phyloP scores from a whole-genome alignment of 2,329 filamentous ascomycete species.

The Xylaria sp. region DNA sequence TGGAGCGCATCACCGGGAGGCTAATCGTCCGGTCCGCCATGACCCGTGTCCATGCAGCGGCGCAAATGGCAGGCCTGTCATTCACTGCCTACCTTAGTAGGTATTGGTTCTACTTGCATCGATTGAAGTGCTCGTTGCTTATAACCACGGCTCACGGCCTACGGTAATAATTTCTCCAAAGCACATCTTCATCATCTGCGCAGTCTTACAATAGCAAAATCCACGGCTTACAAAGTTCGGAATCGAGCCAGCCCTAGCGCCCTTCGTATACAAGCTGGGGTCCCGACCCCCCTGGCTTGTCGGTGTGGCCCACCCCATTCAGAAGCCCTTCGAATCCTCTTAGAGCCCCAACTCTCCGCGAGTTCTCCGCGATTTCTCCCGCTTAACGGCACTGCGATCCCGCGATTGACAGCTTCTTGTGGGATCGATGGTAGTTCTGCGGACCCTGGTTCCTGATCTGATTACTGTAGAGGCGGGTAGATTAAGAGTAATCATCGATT shows the following conservation, averaged over 20 bases:
- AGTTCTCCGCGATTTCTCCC: constrained; percentile 39
- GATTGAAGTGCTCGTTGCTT: not conserved
- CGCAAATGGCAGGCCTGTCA: not conserved
- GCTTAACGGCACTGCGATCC: constrained; percentile 36
- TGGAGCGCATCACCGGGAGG: not conserved
- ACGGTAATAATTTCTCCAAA: not conserved
- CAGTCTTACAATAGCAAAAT: not conserved
- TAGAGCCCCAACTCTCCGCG: not conserved
- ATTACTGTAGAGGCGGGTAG: not conserved
- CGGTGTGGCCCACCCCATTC: not conserved
- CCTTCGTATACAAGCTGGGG: not conserved
- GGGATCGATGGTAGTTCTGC: not conserved
- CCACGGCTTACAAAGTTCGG: not conserved
- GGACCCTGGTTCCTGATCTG: not conserved
- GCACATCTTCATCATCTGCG: too few species aligned
- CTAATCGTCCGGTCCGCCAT: not conserved
- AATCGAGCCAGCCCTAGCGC: not conserved
- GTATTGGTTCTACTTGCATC: not conserved
- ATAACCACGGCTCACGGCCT: not conserved
- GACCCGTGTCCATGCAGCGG: not conserved
- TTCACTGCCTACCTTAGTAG: not conserved
- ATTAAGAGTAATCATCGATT: not conserved
- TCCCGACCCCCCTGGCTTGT: not conserved
- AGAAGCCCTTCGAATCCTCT: not conserved
- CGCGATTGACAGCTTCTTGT: not conserved